These are phyloP conservation scores for Cornus kousa DNA, from an alignment of 148 eudicot genomes.

Conservation along the genomic window DNA sequence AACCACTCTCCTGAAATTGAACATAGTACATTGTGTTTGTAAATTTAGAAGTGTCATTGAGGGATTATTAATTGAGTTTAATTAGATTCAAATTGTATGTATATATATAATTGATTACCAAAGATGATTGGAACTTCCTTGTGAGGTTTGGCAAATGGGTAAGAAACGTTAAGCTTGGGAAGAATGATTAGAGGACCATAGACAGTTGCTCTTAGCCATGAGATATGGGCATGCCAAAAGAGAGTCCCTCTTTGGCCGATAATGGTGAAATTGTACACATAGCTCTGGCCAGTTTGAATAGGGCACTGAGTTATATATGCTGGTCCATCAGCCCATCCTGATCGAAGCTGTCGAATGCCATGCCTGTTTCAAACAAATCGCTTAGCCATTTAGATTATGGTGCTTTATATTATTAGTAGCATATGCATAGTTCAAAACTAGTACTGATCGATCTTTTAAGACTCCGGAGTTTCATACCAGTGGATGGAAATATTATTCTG, in stretches of 20 bases:
- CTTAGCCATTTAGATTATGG: neutral
- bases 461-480: constrained; percentile 29
- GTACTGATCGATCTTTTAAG: neutral
- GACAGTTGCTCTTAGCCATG: constrained; percentile 53
- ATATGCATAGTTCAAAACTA: neutral
- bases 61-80: too few species aligned
- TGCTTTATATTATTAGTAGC: too few species aligned
- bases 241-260: constrained; percentile 54
- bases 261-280: constrained; percentile 56
- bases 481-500: constrained; percentile 45
- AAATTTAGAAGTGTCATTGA: too few species aligned
- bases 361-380: constrained; percentile 34
- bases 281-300: constrained; percentile 57
- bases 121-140: constrained; percentile 53
- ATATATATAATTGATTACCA: constrained; percentile 24
- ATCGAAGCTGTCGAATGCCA: constrained; percentile 43
- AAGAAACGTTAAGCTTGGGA: constrained; percentile 36
- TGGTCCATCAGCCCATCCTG: constrained; percentile 73
- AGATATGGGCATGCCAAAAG: constrained; percentile 59
- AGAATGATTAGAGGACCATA: constrained; percentile 53
- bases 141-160: constrained; percentile 52
- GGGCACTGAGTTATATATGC: constrained; percentile 63
- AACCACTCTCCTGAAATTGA: constrained; percentile 38
- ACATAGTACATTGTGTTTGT: too few species aligned
- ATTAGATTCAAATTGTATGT: neutral